Evolutionary conservation across 805 yeast species (phyloP).

Genomic region (Dipodascus geniculatus): DNA sequence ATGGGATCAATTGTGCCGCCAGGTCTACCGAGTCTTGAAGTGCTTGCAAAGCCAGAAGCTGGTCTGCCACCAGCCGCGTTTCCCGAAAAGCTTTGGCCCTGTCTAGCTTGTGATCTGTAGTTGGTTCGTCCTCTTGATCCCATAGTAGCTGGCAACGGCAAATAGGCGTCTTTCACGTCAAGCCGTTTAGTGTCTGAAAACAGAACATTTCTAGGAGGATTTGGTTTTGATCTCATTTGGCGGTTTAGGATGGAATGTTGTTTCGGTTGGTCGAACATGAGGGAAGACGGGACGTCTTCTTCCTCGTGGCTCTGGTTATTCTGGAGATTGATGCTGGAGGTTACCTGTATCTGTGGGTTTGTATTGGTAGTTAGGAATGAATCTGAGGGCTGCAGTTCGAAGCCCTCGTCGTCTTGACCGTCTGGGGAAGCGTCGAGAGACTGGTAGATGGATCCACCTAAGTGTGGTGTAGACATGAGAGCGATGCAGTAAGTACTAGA

Average conservation of each 20-base stretch:
- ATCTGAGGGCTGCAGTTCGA: not conserved
- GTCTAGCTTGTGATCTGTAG: not conserved
- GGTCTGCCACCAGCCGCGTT: not conserved
- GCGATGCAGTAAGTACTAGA: not conserved
- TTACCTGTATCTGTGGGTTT: not conserved
- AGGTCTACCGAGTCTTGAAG: not conserved
- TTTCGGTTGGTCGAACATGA: not conserved
- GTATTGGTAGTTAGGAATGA: not conserved
- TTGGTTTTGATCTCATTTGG: not conserved
- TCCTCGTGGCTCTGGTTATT: not conserved
- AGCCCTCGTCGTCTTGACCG: not conserved
- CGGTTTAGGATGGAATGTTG: not conserved
- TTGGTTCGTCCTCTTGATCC: not conserved
- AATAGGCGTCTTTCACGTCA: not conserved
- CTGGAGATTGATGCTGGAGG: not conserved
- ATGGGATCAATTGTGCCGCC: slow-evolving; percentile 39
- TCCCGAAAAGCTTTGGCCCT: too few relatives aligned
- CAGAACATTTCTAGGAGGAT: not conserved
- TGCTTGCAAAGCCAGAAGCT: not conserved
- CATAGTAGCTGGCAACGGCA: not conserved
- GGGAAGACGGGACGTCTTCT: not conserved
- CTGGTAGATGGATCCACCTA: not conserved
- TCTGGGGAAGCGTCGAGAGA: not conserved
- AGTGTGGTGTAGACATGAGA: not conserved
- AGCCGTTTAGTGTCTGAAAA: not conserved